Percentiles rank a stretch among this genome's conserved stretches.
phyloP scores from a whole-genome alignment of 306 rosid species.

The Abrus precatorius region DNA sequence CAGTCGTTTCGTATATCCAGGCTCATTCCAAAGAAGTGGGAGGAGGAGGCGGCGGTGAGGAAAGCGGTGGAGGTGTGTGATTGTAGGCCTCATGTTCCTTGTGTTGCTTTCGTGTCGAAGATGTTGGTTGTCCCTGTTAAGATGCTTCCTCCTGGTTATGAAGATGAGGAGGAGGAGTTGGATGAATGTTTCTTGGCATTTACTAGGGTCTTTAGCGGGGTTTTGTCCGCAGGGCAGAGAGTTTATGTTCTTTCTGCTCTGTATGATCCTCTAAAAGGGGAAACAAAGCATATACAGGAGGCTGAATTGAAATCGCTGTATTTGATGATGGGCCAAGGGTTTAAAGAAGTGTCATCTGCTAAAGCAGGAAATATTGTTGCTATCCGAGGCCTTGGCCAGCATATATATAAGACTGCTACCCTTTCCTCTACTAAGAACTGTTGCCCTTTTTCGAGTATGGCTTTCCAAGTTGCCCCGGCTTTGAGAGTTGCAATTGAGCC shows the following conservation, averaged over 20 bases:
- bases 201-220: constrained; percentile 87
- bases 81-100: constrained; percentile 73
- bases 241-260: constrained; percentile 86
- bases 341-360: constrained; percentile 68
- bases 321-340: constrained; percentile 92
- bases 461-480: constrained; percentile 79
- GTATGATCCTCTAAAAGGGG: constrained; percentile 80
- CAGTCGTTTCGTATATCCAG: constrained; percentile 70
- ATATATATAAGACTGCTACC: constrained; percentile 84
- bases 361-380: constrained; percentile 85
- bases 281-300: constrained; percentile 75
- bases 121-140: constrained; percentile 83
- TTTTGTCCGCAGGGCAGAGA: constrained; percentile 69
- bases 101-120: constrained; percentile 84
- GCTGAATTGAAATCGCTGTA: constrained; percentile 78
- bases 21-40: constrained; percentile 67
- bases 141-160: constrained; percentile 61
- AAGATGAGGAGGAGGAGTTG: constrained; percentile 62
- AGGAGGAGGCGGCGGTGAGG: constrained; percentile 62
- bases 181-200: constrained; percentile 87
- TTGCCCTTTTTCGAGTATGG: constrained; percentile 93
- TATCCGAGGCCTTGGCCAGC: constrained; percentile 83
- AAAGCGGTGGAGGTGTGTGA: constrained; percentile 71
- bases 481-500: constrained; percentile 92
- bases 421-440: constrained; percentile 79